phyloP scores from a whole-genome alignment of 371 early-diverging fungal species.

The Rhizopus sp. region DNA sequence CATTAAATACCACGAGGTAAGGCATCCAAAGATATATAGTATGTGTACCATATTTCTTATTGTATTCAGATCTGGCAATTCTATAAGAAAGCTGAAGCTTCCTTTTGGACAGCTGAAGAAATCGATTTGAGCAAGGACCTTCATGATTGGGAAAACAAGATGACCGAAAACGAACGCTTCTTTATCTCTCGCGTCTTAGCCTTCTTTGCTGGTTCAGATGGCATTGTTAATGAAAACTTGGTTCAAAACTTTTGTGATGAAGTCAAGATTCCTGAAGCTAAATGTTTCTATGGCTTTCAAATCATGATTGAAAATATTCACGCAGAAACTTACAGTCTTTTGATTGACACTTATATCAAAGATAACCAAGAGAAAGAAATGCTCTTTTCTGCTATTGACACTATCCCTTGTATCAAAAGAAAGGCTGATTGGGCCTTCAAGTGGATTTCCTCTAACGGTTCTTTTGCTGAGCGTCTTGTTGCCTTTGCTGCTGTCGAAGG shows the following conservation, averaged over 20 bases:
- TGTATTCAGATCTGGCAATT: conserved; percentile 89
- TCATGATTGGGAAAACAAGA: conserved; percentile 92
- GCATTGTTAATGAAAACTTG: conserved; percentile 99
- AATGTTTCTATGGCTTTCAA: conserved; percentile 99
- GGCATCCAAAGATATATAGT: not conserved
- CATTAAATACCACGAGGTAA: conserved; percentile 24
- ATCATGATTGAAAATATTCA: conserved; percentile 99
- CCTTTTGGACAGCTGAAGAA: conserved; percentile 99
- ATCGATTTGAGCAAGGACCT: conserved; percentile 97
- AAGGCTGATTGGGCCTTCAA: conserved; percentile 99
- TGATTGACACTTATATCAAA: conserved; percentile 99
- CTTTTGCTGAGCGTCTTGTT: conserved; percentile 95
- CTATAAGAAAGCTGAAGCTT: conserved; percentile 99
- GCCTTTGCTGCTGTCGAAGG: conserved; percentile 99
- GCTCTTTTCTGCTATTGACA: conserved; percentile 97
- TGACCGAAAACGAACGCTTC: conserved; percentile 92
- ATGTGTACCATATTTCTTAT: too few species aligned
- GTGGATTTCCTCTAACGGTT: conserved; percentile 93
- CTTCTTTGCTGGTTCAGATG: conserved; percentile 99
- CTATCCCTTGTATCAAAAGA: conserved; percentile 94
- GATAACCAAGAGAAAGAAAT: conserved; percentile 86
- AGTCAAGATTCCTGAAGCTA: conserved; percentile 98
- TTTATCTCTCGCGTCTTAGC: conserved; percentile 98
- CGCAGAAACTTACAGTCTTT: conserved; percentile 98
- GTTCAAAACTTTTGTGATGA: conserved; percentile 97